Evolutionary conservation across 2,329 filamentous ascomycete genomes (phyloP), one percentile per base, ranked within the genome.

Genomic region (Fusarium lateritium): DNA sequence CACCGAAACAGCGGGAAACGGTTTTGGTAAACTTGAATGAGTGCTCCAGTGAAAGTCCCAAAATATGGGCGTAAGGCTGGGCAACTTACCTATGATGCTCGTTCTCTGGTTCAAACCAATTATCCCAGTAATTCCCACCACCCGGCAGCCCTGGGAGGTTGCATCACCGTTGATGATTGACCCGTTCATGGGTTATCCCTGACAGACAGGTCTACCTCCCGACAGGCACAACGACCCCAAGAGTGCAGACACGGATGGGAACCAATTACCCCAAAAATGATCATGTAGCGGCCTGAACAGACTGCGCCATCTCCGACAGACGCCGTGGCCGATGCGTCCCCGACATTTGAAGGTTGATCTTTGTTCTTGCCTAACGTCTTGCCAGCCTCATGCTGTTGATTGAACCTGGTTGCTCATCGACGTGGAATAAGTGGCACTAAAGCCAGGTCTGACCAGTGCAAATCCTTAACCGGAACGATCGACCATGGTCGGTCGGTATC

Each of bases 151-250:
- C 54, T 65, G 55, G 52, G 56, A 68, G 67, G 67, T 63, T 66
- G 61, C 62, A 71, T 67, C 68, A 69, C 68, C 68, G 63, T 57
- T 62, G 52, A 56, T 70, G 59, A 56, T 59, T 61, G 65, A 46
- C 56, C 56, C 28, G 52, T 53, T 39, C 45, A 70, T 67, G 68
- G 71, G 45, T 63, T 51, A 61, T 58, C 72, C 71, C 61, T 73
- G 66, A 54, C 46, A 34, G 66, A 54, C 46, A 34, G 21, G 45
- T 52, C 63, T 66, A 51, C 45, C 28, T 59, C 34, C 46, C 46
- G 28, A 65, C 45, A 65, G 47, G 53, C 22, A 44, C 24, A 36
- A 71, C 46, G 38, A 64, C 61, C 61, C 69, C 62, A 66, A 65
- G 61, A 58, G 58, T 34, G 62, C 57, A 57, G 56, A 56, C 66